Base-by-base conservation (phyloP, 345 rosid species). In the Noccaea bulbosa region DNA sequence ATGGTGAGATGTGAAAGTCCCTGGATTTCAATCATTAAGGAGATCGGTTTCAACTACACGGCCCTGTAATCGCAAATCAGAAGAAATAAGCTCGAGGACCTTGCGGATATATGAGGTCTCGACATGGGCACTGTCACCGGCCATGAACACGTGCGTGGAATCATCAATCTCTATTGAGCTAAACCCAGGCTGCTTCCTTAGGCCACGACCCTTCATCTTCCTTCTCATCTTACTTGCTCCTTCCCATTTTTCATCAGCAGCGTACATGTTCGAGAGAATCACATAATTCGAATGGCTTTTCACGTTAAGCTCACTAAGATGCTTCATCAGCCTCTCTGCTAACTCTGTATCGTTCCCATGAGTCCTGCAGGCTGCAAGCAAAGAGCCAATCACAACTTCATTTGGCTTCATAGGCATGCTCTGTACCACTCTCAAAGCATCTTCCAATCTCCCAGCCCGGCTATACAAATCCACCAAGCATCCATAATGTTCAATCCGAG, bases 381-480 rank as follows among this genome's bases (percentile, higher is more conserved):
- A 78, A 2, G 96, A 88, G 20, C 96, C 91, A 71, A 90, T 61
- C n/a, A 90, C 82, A 14, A 90, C 78, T 74, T 84, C 91, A 66
- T 90, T 87, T 24, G 93, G 96, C 74, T 84, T 87, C 95, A 88
- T 75, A 0, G 85, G 84, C 96, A 92, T 92, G 52, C 62, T 84
- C 63, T 81, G 70, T 55, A 88, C 49, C 24, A 90, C 78, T 4
- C 64, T 54, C 72, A 84, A 37, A 22, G 95, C 93, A 7, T 88
- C 89, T 81, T 90, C 90, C 65, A 93, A 60, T 67, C 79, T 82
- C 49, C 98, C 96, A 8, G 97, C 88, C 8, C 93, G 93, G 71
- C 92, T 87, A 67, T 83, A 88, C 46, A 90, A 84, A 84, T 90
- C 93, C 14, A 93, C 97, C 45, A 93, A 56, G 85, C 98, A 93